Evolutionary conservation across 148 eudicot genomes (phyloP).

Genomic region (Cornus controversa): DNA sequence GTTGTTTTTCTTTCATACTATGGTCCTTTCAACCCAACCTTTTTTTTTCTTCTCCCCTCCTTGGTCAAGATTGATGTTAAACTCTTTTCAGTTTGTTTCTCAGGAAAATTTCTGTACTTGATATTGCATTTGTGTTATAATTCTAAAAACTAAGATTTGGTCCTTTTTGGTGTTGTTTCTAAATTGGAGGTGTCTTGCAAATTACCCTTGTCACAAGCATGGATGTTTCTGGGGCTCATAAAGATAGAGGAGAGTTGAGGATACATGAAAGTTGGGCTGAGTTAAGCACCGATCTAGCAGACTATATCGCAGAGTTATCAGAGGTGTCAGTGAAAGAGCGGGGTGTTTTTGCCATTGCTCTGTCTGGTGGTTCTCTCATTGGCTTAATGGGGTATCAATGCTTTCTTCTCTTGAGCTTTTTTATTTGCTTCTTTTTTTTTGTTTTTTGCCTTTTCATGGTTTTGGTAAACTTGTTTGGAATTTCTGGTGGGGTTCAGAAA

Average conservation of each 20-base stretch:
- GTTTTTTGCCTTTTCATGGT: slow-evolving; percentile 7
- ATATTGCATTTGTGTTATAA: not conserved
- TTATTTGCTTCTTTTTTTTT: not conserved
- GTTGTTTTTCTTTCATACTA: not conserved
- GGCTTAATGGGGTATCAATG: slow-evolving; percentile 60
- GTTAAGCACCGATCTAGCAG: slow-evolving; percentile 75
- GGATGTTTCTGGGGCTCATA: slow-evolving; percentile 57
- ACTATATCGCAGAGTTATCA: slow-evolving; percentile 78
- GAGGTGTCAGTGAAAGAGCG: slow-evolving; percentile 78
- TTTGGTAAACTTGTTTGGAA: slow-evolving; percentile 7
- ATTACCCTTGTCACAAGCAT: slow-evolving; percentile 38
- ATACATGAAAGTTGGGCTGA: slow-evolving; percentile 74
- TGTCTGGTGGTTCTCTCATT: slow-evolving; percentile 92
- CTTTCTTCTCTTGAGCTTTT: not conserved
- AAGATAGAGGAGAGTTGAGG: slow-evolving; percentile 72
- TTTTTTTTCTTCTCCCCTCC: no score
- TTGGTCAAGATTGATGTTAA: not conserved
- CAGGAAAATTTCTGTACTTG: not conserved
- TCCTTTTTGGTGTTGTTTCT: not conserved
- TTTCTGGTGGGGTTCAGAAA: slow-evolving; percentile 47
- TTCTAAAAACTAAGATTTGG: not conserved
- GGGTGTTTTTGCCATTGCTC: slow-evolving; percentile 77
- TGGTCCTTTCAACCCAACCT: no score
- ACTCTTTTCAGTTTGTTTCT: not conserved
- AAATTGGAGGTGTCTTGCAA: slow-evolving; percentile 6